Base-by-base conservation (phyloP, 2,329 filamentous ascomycete species). In the Cladosporium sp. region DNA sequence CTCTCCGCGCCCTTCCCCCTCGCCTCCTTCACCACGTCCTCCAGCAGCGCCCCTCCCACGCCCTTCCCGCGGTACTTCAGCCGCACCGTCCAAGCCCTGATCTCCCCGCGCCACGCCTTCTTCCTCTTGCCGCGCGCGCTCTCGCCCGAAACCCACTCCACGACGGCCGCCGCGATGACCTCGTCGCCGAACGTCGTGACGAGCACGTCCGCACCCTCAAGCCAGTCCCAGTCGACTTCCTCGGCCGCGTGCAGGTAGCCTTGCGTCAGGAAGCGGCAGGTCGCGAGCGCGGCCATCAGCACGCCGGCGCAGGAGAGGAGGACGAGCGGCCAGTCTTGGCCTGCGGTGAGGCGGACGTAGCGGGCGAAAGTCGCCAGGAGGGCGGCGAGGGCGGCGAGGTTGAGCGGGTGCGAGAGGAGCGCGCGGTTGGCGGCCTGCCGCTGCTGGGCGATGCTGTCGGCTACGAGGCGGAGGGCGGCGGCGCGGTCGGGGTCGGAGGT, bases 401-500 rank as follows among this genome's bases (percentile, higher is more conserved):
- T 78, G 43, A 75, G 63, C 22, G 79, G 74, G 69, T 89, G 82
- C 61, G 79, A 80, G 56, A 87, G 74, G 54, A 93, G 73, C 57
- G 80, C 73, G 51, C 74, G 72, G 40, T 83, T 80, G 16, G 87
- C 82, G 8, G 78, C 72, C 66, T 89, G 84, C 56, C 86, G 83
- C 74, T 93, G 89, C 70, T 95, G 86, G 34, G 88, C 87, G 46
- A 95, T 81, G 54, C 85, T 89, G 70, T 92, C 88, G 56, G 89
- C 85, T 37, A 95, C 78, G 16, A 95, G 80, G 57, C 80, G 80
- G 48, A 95, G 75, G 14, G 85, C 84, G 52, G 82, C 77, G 57
- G 83, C 72, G 65, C 85, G 83, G 66, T 90, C 85, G 48, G 75
- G 66, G 46, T 80, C 72, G 46, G 68, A 62, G 46, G 66, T 66